Conservation (phyloP, 306 rosid genomes). For the Echinosophora koreensis region DNA sequence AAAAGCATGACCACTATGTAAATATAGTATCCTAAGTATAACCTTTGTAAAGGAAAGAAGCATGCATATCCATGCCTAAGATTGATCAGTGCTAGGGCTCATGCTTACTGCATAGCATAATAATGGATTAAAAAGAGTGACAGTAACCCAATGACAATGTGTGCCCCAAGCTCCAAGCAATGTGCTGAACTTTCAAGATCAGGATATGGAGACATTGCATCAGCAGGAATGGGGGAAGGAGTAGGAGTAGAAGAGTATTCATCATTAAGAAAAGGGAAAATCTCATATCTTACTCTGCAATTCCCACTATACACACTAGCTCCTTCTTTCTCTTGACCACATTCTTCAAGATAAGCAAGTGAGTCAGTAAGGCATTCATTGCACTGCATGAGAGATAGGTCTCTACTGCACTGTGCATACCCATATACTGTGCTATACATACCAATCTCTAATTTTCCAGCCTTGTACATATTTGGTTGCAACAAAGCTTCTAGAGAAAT, state of each 20-base stretch:
- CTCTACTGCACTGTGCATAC: slow-evolving; percentile 20
- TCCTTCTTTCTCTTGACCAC: slow-evolving; percentile 7
- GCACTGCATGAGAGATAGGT: background rate
- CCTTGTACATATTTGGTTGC: background rate
- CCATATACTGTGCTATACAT: slow-evolving; percentile 1
- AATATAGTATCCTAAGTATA: background rate
- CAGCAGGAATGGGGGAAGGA: background rate
- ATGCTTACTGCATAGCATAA: background rate
- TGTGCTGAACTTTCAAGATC: slow-evolving; percentile 7
- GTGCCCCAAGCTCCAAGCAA: background rate
- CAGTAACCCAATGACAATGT: background rate
- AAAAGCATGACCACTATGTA: background rate
- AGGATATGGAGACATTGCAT: slow-evolving; percentile 4
- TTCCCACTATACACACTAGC: slow-evolving; percentile 24
- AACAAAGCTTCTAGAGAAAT: slow-evolving; percentile 4
- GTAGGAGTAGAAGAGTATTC: background rate
- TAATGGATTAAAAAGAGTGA: background rate
- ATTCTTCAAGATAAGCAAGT: background rate
- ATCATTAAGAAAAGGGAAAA: slow-evolving; percentile 13
- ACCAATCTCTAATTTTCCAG: slow-evolving; percentile 18
- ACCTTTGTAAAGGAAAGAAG: background rate
- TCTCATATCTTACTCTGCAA: slow-evolving; percentile 33
- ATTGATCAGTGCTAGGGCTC: background rate
- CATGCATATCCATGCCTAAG: background rate
- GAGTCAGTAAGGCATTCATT: background rate